A percentile compares a stretch with the other conserved stretches of the same genome.
Conservation (phyloP, 805 yeast species). For the Saccharomycopsis javanensis region DNA sequence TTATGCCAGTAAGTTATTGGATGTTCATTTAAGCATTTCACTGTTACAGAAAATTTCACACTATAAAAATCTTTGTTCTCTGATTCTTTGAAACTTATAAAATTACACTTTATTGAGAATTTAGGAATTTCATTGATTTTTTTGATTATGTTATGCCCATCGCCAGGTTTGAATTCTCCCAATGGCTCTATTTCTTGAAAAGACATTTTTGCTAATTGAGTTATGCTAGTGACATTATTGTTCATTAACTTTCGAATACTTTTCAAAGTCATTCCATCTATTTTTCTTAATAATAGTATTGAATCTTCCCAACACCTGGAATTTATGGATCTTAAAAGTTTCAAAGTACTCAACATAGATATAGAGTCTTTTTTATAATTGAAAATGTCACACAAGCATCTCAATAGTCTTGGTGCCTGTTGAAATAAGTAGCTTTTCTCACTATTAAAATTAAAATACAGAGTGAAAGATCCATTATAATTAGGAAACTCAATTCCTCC, state of each 20-base stretch:
- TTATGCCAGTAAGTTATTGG: constrained; percentile 27
- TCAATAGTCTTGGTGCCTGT: constrained; percentile 33
- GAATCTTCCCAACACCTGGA: constrained; percentile 45
- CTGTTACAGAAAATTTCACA: constrained; percentile 15
- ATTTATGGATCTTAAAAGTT: constrained; percentile 31
- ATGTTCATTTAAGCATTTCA: constrained; percentile 20
- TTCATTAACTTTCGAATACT: constrained; percentile 31
- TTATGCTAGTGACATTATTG: constrained; percentile 28
- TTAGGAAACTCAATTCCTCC: constrained; percentile 41
- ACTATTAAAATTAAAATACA: constrained; percentile 31
- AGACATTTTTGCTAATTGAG: constrained; percentile 26
- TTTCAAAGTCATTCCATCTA: constrained; percentile 37
- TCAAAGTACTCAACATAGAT: constrained; percentile 32
- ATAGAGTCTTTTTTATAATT: constrained; percentile 32
- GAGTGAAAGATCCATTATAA: constrained; percentile 32
- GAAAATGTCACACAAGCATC: constrained; percentile 37
- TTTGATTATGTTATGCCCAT: constrained; percentile 30
- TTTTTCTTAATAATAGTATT: constrained; percentile 35
- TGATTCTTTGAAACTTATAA: constrained; percentile 16
- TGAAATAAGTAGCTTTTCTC: constrained; percentile 37
- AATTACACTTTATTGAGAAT: constrained; percentile 23
- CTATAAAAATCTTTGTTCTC: not conserved
- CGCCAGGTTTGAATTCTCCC: constrained; percentile 33
- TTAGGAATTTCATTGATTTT: constrained; percentile 31
- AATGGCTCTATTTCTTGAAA: constrained; percentile 32